Evolutionary conservation across 1,139 yeast genomes (phyloP), one percentile per base, ranked within the genome.

Genomic region (Kodamaea anthophila): DNA sequence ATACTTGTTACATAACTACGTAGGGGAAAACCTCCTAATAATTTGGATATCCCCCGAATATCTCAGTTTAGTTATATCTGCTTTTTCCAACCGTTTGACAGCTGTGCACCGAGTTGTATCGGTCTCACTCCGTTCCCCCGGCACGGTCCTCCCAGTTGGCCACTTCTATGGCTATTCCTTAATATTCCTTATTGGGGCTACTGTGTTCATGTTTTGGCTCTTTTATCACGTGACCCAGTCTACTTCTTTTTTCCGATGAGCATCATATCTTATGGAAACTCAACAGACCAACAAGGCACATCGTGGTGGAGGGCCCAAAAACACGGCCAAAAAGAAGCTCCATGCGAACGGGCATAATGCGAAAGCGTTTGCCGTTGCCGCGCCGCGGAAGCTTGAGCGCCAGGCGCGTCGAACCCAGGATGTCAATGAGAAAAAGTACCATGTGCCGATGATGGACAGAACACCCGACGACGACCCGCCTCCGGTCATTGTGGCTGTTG

Each of bases 401-500:
- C 79, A 74, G 69, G 95, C 96, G 37, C 72, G 77, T 51, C 71
- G 98, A 55, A 63, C 94, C 7, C 81, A 82, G 39, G 99, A 91
- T 52, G 78, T 79, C 22, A 80, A 79, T 42, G 98, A 93, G 55
- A 79, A 73, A 52, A 83, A 77, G 52, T 70, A 83, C 49, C 98
- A 91, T 65, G 96, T 88, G 16, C 98, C 98, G 10, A 87, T 91
- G 96, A 83, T 91, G 30, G 96, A 91, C 51, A 70, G 98, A 46
- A 87, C 97, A 0, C 97, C 98, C 0, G 98, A 91, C 34, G 96
- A 88, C 46, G 93, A 82, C 49, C 96, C 98, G 2, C 97, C 98
- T 21, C 98, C 98, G 32, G 82, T 91, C 13, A 79, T 93, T 34
- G 86, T 93, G 21, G 96, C 96, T 0, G 95, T 91, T 5, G 96